Evolutionary conservation across 108 stramenopile genomes (phyloP).

Genomic region (Skeletonema potamos): DNA sequence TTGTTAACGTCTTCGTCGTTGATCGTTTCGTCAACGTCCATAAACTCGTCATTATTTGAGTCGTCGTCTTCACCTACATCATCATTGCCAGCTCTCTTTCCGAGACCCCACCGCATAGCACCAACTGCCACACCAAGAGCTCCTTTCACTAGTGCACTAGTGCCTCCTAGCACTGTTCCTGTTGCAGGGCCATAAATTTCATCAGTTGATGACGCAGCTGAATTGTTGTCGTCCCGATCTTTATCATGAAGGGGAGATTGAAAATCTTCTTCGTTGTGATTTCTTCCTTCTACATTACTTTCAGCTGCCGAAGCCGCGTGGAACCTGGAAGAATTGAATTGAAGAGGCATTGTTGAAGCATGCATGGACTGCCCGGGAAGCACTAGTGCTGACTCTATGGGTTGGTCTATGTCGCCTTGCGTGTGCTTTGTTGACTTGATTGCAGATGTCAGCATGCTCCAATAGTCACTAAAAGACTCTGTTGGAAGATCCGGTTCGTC

Average conservation of each 20-base stretch:
- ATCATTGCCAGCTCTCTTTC: slow-evolving; percentile 3
- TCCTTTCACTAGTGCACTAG: slow-evolving; percentile 55
- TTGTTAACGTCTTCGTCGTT: slow-evolving; percentile 6
- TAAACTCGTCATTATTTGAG: slow-evolving; percentile 13
- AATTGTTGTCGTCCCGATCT: not conserved
- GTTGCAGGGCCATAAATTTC: slow-evolving; percentile 25
- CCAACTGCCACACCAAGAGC: slow-evolving; percentile 52
- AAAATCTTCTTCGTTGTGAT: slow-evolving; percentile 15
- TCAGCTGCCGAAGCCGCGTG: slow-evolving; percentile 10
- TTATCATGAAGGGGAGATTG: not conserved
- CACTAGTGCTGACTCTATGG: slow-evolving; percentile 12
- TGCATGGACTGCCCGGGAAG: slow-evolving; percentile 5
- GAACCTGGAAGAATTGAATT: slow-evolving; percentile 27
- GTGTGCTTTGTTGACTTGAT: not conserved
- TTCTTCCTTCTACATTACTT: not conserved
- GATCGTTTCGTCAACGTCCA: slow-evolving; percentile 37
- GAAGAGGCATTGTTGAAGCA: slow-evolving; percentile 13
- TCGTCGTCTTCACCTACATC: slow-evolving; percentile 14
- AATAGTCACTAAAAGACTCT: slow-evolving; percentile 20
- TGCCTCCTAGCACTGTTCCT: slow-evolving; percentile 48
- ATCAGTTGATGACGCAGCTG: slow-evolving; percentile 20
- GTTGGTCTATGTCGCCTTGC: not conserved
- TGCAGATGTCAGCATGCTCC: slow-evolving; percentile 11
- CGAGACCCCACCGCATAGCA: slow-evolving; percentile 53
- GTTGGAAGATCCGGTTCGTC: slow-evolving; percentile 11